These are phyloP conservation scores for Rhodotorula toruloides DNA, from an alignment of 768 basidiomycete species.

Conservation along the genomic window DNA sequence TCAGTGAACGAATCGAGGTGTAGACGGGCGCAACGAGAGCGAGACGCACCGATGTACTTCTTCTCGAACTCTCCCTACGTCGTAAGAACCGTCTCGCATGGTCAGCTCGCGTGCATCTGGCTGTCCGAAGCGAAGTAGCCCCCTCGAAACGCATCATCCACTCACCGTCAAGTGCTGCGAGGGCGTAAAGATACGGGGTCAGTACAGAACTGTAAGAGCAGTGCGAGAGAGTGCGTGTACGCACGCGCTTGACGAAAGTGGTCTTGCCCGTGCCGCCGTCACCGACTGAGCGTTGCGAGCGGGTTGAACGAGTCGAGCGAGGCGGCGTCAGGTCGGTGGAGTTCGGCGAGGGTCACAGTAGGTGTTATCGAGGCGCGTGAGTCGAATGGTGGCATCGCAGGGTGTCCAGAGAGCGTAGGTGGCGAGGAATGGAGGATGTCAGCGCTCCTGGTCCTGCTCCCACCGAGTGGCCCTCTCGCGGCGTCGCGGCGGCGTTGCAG, in stretches of 20 bases:
- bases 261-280: slow-evolving; percentile 86
- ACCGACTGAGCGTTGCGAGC: slow-evolving; percentile 58
- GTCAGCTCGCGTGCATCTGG: slow-evolving; percentile 9
- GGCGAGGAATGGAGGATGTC: not conserved
- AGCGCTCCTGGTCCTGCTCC: slow-evolving; percentile 3
- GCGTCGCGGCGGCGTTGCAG: not conserved
- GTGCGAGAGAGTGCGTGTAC: not conserved
- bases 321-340: slow-evolving; percentile 1
- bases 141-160: slow-evolving; percentile 15
- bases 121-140: slow-evolving; percentile 54
- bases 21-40: not conserved
- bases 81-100: fast-evolving
- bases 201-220: not conserved
- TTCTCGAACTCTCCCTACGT: slow-evolving; percentile 90
- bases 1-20: not conserved
- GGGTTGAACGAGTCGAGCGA: slow-evolving; percentile 39
- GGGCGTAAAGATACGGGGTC: not conserved
- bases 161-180: slow-evolving; percentile 38
- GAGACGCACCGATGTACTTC: slow-evolving; percentile 55
- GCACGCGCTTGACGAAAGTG: slow-evolving; percentile 38
- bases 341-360: slow-evolving; percentile 15
- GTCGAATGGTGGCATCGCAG: too few relatives aligned
- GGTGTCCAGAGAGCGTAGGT: not conserved
- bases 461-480: too few relatives aligned
- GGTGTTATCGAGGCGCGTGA: too few relatives aligned